Base-by-base conservation (phyloP, 2,329 filamentous ascomycete species). In the Plectosphaerella sp. region DNA sequence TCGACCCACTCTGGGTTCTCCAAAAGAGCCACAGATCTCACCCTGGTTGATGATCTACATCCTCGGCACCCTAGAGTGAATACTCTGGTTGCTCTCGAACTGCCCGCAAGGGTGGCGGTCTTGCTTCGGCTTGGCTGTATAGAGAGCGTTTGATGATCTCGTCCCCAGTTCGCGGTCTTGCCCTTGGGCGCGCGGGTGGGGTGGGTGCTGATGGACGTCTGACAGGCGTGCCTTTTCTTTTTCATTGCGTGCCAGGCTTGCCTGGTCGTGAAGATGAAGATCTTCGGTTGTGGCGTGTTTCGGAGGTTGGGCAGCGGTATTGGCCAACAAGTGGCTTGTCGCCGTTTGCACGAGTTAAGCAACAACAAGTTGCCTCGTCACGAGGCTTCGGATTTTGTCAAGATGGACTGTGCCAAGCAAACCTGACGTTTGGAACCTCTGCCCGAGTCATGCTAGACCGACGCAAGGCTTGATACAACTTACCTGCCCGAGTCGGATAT, bases 91-190 rank as follows among this genome's bases (percentile, higher is more conserved):
- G 69, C 78, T 79, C 75, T 82, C 79, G 80, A 54, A 61, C 79
- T 78, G 73, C 76, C 79, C 76, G 80, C 67, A 81, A 84, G 77
- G 82, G 77, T 71, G 79, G 82, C 82, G 82, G 79, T 52, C 48
- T 33, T 46, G 60, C 55, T 9, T 50, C 48, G 51, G 49, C 51
- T 56, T 55, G 61, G 71, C 80, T 86, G 85, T 89, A 88, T 84
- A 92, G 87, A 87, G 82, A 85, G 87, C 86, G 87, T 85, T 61
- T 91, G 88, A 94, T 94, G 91, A 95, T 94, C 89, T 94, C 88
- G 79, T 86, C 88, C 88, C 87, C 74, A 78, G 70, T 78, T 68
- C 67, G 75, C 70, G 74, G 79, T 86, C 80, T 82, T 82, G 85
- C 83, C 83, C 86, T 91, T 76, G 88, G 88, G 86, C 87, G 81